Evolutionary conservation across 1,139 yeast species (phyloP), one percentile per base, ranked within the genome.

Genomic region (Starmera stellimalicola): DNA sequence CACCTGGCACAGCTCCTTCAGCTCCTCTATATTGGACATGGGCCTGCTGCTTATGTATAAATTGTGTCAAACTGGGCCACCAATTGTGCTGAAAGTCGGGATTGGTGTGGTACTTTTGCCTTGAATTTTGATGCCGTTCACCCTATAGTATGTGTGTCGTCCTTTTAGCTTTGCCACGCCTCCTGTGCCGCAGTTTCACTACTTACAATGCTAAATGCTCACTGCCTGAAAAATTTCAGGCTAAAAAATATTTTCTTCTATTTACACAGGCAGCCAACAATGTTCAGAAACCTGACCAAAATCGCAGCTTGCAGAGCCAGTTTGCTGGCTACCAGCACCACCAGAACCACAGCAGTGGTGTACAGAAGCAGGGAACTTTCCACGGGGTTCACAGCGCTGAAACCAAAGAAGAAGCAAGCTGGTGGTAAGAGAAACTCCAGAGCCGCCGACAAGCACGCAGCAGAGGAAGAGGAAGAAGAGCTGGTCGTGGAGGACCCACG

Each of bases 1-100:
- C 20, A 77, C 62, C 30, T 64, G 63, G 48, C 85, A 78, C 26
- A 50, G 26, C n/a, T 32, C 26, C 10, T 25, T 28, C 6, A 31
- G 12, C 2, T 31, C 32, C 9, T 31, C 26, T 4, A 23, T 12
- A 4, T 17, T 18, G 17, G 28, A 26, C 28, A 26, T 26, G 9
- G 28, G 3, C n/a, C n/a, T n/a, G n/a, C n/a, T n/a, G n/a, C n/a
- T n/a, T n/a, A n/a, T n/a, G n/a, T n/a, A n/a, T n/a, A 22, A 14
- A 22, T 22, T 22, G 25, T 22, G 25, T 22, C 25, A 22, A 22
- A 22, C 2, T 7, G 6, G 16, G n/a, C 12, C n/a, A n/a, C n/a
- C n/a, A n/a, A n/a, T n/a, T n/a, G n/a, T n/a, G n/a, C n/a, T n/a
- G n/a, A n/a, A 15, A 7, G 18, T 16, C n/a, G 8, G 7, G 14